Percentiles rank a stretch among this genome's conserved stretches.
Evolutionary conservation across 768 basidiomycete genomes (phyloP).

Genomic region (Tremella yokohamensis): DNA sequence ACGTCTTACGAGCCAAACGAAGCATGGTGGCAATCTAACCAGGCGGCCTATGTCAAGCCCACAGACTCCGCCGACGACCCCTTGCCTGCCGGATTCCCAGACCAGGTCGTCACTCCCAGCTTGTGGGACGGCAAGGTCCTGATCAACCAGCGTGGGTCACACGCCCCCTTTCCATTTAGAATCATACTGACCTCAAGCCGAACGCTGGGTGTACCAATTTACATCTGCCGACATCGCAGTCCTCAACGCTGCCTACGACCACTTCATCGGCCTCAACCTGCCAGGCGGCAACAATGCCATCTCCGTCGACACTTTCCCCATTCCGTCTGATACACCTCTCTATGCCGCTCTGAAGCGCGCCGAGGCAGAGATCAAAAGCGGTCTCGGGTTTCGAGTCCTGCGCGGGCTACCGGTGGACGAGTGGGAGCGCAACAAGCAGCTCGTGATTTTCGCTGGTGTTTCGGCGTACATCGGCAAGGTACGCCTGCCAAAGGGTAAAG

Average conservation of each 20-base stretch:
- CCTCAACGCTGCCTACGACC: conserved; percentile 21
- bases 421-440: conserved; percentile 22
- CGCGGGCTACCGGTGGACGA: conserved; percentile 30
- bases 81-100: conserved; percentile 21
- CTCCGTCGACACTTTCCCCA: conserved; percentile 19
- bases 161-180: no score
- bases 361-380: conserved; percentile 22
- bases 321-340: conserved; percentile 11
- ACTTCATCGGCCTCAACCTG: conserved; percentile 21
- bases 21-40: conserved; percentile 24
- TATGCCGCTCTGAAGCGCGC: conserved; percentile 12
- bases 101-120: conserved; percentile 13
- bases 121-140: conserved; percentile 28
- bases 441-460: conserved; percentile 26
- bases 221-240: conserved; percentile 17
- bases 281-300: conserved; percentile 15
- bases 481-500: conserved; percentile 11
- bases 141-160: conserved; percentile 29
- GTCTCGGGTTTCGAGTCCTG: conserved; percentile 28
- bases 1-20: conserved; percentile 24
- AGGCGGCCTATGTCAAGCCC: conserved; percentile 23
- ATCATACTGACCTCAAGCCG: conserved; percentile 9
- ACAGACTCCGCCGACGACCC: conserved; percentile 8
- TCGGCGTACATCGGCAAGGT: conserved; percentile 19
- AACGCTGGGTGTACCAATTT: conserved; percentile 26